A percentile compares a stretch with the other conserved stretches of the same genome.
These are phyloP conservation scores for Lactarius trivialis DNA, from an alignment of 768 basidiomycete genomes.

Conservation along the genomic window DNA sequence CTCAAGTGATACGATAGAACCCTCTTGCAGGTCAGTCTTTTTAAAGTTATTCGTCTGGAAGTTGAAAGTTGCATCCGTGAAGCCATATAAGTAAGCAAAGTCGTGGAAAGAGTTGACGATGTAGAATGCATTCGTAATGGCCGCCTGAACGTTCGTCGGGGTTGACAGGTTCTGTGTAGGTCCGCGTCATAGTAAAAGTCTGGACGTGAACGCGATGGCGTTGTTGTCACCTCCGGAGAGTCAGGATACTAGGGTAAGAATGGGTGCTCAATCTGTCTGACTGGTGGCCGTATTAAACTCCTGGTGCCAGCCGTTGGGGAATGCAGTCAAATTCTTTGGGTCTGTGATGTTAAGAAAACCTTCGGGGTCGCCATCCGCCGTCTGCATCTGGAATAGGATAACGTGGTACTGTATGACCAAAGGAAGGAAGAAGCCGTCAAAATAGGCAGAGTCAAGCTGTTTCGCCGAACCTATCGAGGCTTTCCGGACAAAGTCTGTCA, in stretches of 20 bases:
- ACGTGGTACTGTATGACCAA: constrained; percentile 35
- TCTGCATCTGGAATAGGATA: constrained; percentile 37
- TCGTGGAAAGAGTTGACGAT: constrained; percentile 36
- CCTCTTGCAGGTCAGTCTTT: constrained; percentile 23
- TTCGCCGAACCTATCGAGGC: constrained; percentile 32
- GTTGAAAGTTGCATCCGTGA: constrained; percentile 53
- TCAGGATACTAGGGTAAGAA: background rate
- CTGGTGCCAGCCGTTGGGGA: constrained; percentile 55
- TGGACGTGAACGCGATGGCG: constrained; percentile 35
- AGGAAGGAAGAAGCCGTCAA: background rate
- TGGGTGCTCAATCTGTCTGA: constrained; percentile 23
- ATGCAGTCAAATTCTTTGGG: constrained; percentile 47
- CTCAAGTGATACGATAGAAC: constrained; percentile 46
- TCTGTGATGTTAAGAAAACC: constrained; percentile 42
- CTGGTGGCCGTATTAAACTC: constrained; percentile 33
- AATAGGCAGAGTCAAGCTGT: background rate
- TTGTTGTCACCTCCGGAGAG: constrained; percentile 33
- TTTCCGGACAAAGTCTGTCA: constrained; percentile 46
- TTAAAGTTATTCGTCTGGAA: constrained; percentile 51
- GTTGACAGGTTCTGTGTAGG: constrained; percentile 35
- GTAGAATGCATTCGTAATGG: constrained; percentile 53
- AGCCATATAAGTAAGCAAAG: constrained; percentile 44
- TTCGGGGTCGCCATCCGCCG: too few species aligned
- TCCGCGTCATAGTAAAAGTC: constrained; percentile 37
- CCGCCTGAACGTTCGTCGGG: constrained; percentile 45